Base-by-base conservation (phyloP, 768 basidiomycete species). In the Lactarius sp. region DNA sequence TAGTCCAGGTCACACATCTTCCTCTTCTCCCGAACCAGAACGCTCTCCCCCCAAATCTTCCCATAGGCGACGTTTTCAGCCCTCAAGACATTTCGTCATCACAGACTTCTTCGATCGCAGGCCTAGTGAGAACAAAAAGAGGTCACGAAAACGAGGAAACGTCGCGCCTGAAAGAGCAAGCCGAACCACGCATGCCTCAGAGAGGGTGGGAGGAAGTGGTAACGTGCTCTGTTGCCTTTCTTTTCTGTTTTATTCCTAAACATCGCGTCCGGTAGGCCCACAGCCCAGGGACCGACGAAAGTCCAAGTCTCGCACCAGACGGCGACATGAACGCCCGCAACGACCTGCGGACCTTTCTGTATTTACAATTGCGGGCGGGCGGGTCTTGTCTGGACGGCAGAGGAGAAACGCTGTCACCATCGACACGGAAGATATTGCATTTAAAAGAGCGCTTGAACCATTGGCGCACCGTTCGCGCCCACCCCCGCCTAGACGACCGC, bases 401-500 rank as follows among this genome's bases (percentile, higher is more conserved):
- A 69, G 70, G 46, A 52, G 62, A 52, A 61, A 56, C 56, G 71
- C 75, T 27, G 67, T 82, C 27, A 78, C 79, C 1, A 71, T 83
- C 20, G 74, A 81, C 59, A 60, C 79, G 18, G 77, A 81, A 67
- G 81, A 81, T 60, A 74, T 77, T 6, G 34, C 59, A 8, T 65
- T 65, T 20, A 59, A 31, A 76, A 70, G 59, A 31, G 63, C 61
- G 1, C 37, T 62, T 12, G 51, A 62, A 61, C 68, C 58, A 1
- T 36, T 52, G 39, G 37, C 33, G 12, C 42, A 20, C 31, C 61
- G 41, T 16, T 20, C 39, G 39, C 53, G 39, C 27, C 55, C 41
- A n/a, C 20, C 49, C 33, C 60, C 20, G 36, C 50, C 22, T 13
- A 60, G 34, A 31, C 64, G 41, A 6, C 59, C 49, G 16, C n/a